A percentile compares a stretch with the other conserved stretches of the same genome.
Evolutionary conservation across 441 rosid genomes (phyloP).

Genomic region (Adansonia gregorii): DNA sequence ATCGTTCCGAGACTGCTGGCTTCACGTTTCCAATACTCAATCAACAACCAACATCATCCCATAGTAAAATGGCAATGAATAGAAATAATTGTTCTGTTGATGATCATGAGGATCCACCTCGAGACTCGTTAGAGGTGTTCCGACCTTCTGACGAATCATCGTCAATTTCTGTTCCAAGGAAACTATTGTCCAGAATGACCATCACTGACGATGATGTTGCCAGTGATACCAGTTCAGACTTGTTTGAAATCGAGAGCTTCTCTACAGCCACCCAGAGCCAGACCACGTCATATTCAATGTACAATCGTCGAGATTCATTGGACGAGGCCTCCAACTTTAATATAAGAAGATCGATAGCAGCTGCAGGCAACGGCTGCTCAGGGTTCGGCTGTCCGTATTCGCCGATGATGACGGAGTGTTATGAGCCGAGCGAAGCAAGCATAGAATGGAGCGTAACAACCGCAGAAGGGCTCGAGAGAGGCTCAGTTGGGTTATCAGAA

Average conservation of each 20-base stretch:
- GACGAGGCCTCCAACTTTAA: constrained; percentile 47
- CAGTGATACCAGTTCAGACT: constrained; percentile 91
- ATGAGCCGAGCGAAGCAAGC: constrained; percentile 85
- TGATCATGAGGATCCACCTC: constrained; percentile 40
- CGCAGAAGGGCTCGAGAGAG: constrained; percentile 59
- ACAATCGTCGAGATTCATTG: constrained; percentile 46
- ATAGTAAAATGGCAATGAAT: constrained; percentile 22
- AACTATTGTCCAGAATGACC: constrained; percentile 36
- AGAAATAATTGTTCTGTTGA: not conserved
- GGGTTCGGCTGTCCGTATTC: constrained; percentile 22
- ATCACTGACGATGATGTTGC: constrained; percentile 47
- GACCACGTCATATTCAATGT: constrained; percentile 44
- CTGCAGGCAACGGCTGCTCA: not conserved
- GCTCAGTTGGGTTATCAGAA: constrained; percentile 44
- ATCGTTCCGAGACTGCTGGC: constrained; percentile 27
- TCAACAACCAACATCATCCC: constrained; percentile 33
- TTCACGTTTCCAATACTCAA: constrained; percentile 61
- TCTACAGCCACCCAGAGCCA: constrained; percentile 50
- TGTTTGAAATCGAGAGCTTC: constrained; percentile 95
- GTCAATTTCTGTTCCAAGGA: constrained; percentile 39
- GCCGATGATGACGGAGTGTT: constrained; percentile 48
- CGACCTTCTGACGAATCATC: constrained; percentile 35
- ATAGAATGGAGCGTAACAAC: constrained; percentile 84
- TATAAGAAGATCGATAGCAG: constrained; percentile 28
- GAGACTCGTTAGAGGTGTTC: constrained; percentile 59